Evolutionary conservation across 768 basidiomycete genomes (phyloP).

Genomic region (Myochromella boudieri): DNA sequence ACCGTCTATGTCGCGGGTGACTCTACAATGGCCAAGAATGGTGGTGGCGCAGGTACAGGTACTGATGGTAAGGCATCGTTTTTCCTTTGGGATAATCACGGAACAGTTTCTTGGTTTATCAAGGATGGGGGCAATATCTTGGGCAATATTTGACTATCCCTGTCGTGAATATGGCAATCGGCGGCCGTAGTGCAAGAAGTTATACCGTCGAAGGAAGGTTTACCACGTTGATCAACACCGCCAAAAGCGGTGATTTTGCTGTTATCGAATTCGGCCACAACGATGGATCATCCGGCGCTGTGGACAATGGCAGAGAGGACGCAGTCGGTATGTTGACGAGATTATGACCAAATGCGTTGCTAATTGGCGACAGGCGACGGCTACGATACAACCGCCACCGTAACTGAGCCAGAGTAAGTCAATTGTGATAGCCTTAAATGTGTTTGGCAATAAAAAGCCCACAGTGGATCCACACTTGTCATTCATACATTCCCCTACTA

Average conservation of each 20-base stretch:
- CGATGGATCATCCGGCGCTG: constrained; percentile 32
- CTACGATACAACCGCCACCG: constrained; percentile 33
- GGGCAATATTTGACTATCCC: constrained; percentile 40
- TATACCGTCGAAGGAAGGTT: constrained; percentile 50
- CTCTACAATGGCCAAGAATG: constrained; percentile 42
- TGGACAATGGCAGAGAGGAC: constrained; percentile 44
- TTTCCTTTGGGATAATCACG: not conserved
- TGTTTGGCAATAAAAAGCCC: not conserved
- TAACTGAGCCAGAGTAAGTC: constrained; percentile 33
- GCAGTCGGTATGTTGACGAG: no score
- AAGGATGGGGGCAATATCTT: constrained; percentile 48
- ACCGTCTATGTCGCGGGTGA: constrained; percentile 45
- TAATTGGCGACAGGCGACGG: no score
- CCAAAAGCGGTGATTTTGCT: constrained; percentile 39
- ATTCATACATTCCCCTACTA: constrained; percentile 49
- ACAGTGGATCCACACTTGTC: constrained; percentile 35
- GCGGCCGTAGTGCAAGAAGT: constrained; percentile 44
- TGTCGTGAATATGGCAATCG: constrained; percentile 46
- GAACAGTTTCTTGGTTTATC: not conserved
- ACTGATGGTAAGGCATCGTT: constrained; percentile 28
- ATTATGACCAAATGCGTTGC: no score
- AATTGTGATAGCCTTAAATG: not conserved
- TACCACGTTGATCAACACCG: constrained; percentile 38
- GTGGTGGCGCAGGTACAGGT: constrained; percentile 36
- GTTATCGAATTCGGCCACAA: constrained; percentile 52